phyloP scores from a whole-genome alignment of 164 flowering plant genomes.

The Nymphaea thermarum region DNA sequence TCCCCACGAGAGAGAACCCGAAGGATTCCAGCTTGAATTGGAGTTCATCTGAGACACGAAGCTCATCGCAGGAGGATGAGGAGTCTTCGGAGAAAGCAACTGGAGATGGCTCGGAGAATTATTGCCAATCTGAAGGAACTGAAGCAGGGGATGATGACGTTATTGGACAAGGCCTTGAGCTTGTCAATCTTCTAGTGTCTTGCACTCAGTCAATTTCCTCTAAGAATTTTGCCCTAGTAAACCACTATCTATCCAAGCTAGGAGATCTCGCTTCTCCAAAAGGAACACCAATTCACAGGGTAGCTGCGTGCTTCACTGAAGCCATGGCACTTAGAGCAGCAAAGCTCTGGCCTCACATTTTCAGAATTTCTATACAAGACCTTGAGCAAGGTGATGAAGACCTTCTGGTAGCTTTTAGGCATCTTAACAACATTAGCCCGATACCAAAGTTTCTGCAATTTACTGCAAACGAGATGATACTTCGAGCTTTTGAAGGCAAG shows the following conservation, averaged over 20 bases:
- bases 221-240: conserved; percentile 42
- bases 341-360: conserved; percentile 74
- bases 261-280: conserved; percentile 80
- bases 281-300: conserved; percentile 52
- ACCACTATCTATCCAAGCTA: conserved; percentile 45
- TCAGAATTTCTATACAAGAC: conserved; percentile 60
- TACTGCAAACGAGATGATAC: conserved; percentile 6
- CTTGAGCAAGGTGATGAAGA: conserved; percentile 17
- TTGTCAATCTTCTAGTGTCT: conserved; percentile 47
- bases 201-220: conserved; percentile 66
- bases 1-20: conserved; percentile 17
- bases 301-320: conserved; percentile 74
- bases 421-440: conserved; percentile 6
- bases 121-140: conserved; percentile 23
- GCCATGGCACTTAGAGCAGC: conserved; percentile 61
- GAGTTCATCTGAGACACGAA: conserved; percentile 57
- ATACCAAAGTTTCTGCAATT: conserved; percentile 8
- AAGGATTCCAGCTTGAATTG: conserved; percentile 41
- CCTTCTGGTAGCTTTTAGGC: background rate
- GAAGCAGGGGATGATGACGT: conserved; percentile 10
- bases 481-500: conserved; percentile 5
- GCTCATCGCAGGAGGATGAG: conserved; percentile 24
- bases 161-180: conserved; percentile 57
- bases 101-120: conserved; percentile 49
- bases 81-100: conserved; percentile 32